phyloP scores from a whole-genome alignment of 106 monocot genomes.

The Dendrobium chrysotoxum region DNA sequence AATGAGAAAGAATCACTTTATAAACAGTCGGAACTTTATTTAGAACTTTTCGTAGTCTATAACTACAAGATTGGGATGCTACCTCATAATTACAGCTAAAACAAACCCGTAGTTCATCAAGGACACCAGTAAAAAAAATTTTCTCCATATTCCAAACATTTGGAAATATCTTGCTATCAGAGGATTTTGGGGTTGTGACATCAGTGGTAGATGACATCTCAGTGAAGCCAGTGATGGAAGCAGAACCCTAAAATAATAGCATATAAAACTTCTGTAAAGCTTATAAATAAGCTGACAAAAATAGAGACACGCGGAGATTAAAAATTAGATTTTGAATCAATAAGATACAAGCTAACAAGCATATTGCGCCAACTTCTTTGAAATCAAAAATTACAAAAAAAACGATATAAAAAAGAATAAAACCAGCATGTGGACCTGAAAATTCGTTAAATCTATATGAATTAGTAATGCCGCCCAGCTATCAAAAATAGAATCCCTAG shows the following conservation, averaged over 20 bases:
- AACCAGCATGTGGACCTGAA: not conserved
- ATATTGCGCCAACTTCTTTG: not conserved
- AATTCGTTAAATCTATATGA: not conserved
- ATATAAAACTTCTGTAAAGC: not conserved
- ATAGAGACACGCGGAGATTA: not conserved
- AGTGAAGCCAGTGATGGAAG: conserved; percentile 50
- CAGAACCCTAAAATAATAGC: conserved; percentile 59
- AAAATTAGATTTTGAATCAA: not conserved
- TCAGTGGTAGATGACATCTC: conserved; percentile 36
- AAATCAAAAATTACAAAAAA: not conserved
- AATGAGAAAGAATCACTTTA: conserved; percentile 3
- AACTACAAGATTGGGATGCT: conserved; percentile 2
- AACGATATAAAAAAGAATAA: not conserved
- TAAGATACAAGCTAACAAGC: not conserved
- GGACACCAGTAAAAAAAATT: conserved; percentile 84
- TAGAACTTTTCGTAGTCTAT: not conserved
- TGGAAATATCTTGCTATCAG: conserved; percentile 5
- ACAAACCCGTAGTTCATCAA: conserved; percentile 79
- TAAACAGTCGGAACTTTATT: not conserved
- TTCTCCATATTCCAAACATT: conserved; percentile 50
- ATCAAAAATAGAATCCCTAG: not conserved
- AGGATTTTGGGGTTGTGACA: conserved; percentile 10
- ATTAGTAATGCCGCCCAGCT: not conserved
- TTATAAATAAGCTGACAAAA: not conserved
- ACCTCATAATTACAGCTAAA: conserved; percentile 78